Percentiles rank a stretch among this genome's conserved stretches.
Conservation (phyloP, 2,329 filamentous ascomycete species). For the Pseudogymnoascus sp. region DNA sequence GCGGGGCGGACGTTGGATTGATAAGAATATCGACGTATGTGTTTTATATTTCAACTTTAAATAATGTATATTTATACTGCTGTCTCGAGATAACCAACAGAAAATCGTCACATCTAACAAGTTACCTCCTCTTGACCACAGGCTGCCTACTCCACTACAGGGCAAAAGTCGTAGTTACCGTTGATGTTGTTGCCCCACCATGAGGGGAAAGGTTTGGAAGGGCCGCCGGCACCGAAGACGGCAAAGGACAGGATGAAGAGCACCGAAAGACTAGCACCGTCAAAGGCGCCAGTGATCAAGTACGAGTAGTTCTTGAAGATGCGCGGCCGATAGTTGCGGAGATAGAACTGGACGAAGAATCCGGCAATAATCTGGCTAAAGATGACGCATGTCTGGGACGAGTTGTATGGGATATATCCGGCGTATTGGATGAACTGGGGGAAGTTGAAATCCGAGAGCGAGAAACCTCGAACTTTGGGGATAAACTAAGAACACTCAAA, state of each 20-base stretch:
- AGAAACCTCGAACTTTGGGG: conserved; percentile 38
- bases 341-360: conserved; percentile 34
- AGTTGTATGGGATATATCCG: conserved; percentile 47
- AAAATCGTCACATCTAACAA: neutral
- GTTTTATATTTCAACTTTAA: neutral
- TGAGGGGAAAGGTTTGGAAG: conserved; percentile 28
- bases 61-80: neutral
- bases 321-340: conserved; percentile 29
- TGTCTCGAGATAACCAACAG: neutral
- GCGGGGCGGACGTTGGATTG: neutral
- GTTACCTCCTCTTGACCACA: neutral
- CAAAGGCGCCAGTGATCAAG: conserved; percentile 32
- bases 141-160: neutral
- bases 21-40: neutral
- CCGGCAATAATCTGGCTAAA: conserved; percentile 39
- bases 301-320: conserved; percentile 37
- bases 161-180: conserved; percentile 23
- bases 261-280: conserved; percentile 33
- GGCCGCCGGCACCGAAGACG: conserved; percentile 36
- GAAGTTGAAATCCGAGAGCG: conserved; percentile 39
- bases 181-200: conserved; percentile 31
- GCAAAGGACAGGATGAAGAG: conserved; percentile 37
- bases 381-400: conserved; percentile 47
- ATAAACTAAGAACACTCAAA: conserved; percentile 31
- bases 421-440: conserved; percentile 47